Conservation (phyloP, 192 early-diverging fungal species). For the Entophlyctis helioformis region DNA sequence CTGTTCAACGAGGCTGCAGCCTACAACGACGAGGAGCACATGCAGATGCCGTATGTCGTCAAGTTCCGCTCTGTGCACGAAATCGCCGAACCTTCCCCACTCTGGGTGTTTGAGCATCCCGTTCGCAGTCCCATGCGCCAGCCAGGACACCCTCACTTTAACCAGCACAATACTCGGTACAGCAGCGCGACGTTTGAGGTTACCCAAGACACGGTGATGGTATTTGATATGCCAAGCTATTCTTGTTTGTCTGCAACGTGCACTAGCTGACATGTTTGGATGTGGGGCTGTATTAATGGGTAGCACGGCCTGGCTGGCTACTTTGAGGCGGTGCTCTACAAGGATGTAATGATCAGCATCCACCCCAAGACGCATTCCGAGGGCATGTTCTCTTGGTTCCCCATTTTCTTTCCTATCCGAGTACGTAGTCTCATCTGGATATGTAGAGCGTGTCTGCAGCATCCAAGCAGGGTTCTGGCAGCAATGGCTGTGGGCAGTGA, state of each 20-base stretch:
- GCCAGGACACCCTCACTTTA: constrained; percentile 38
- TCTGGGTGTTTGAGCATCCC: constrained; percentile 81
- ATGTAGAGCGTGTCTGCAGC: too few species aligned
- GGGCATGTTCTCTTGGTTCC: constrained; percentile 98
- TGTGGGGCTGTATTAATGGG: too few species aligned
- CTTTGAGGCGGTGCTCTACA: constrained; percentile 88
- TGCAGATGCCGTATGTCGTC: constrained; percentile 97
- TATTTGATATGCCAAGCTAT: constrained; percentile 1
- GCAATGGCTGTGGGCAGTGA: background rate
- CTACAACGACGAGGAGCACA: constrained; percentile 49
- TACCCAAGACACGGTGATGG: constrained; percentile 42
- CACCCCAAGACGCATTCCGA: constrained; percentile 75
- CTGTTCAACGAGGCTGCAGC: constrained; percentile 63
- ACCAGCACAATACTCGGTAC: constrained; percentile 65
- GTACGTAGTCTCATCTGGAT: too few species aligned
- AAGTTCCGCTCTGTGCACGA: constrained; percentile 70
- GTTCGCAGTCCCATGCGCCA: constrained; percentile 3
- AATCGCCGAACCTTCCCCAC: constrained; percentile 49
- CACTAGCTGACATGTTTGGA: too few species aligned
- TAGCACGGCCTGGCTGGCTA: constrained; percentile 91
- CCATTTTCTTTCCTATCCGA: constrained; percentile 86
- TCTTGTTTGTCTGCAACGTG: background rate
- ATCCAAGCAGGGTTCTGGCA: too few species aligned
- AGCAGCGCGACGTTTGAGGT: constrained; percentile 41
- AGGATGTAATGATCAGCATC: constrained; percentile 69